Percentiles rank a stretch among this genome's conserved stretches.
Evolutionary conservation across 2,329 filamentous ascomycete species (phyloP).

Genomic region (Cordyceps cicadae): DNA sequence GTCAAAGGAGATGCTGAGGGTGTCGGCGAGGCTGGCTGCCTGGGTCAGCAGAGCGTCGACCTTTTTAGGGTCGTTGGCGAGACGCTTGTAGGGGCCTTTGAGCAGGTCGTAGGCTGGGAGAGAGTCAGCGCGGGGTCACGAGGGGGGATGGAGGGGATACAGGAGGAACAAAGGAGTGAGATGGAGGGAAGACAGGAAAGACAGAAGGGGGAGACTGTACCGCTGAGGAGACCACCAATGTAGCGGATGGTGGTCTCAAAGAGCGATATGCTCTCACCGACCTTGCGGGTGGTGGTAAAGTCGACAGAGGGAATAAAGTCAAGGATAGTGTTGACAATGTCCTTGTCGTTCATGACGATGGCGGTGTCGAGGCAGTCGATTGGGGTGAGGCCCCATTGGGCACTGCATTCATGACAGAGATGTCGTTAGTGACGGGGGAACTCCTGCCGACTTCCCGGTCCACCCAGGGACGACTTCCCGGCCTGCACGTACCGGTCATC

Average conservation of each 20-base stretch:
- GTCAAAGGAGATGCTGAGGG: slow-evolving; percentile 65
- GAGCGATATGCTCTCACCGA: slow-evolving; percentile 53
- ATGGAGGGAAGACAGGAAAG: too few species aligned
- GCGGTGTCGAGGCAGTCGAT: slow-evolving; percentile 76
- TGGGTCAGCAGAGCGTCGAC: slow-evolving; percentile 56
- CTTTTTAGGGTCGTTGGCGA: slow-evolving; percentile 33
- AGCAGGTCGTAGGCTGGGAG: slow-evolving; percentile 56
- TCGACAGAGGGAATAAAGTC: slow-evolving; percentile 62
- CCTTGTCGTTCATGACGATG: slow-evolving; percentile 61
- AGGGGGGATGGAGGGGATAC: background rate
- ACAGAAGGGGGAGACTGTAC: slow-evolving; percentile 24
- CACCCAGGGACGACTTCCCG: too few species aligned
- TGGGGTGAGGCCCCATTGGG: slow-evolving; percentile 77
- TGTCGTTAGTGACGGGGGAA: too few species aligned
- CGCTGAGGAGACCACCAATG: slow-evolving; percentile 70
- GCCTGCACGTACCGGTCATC: slow-evolving; percentile 56
- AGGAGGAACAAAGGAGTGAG: too few species aligned
- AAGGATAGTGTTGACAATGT: slow-evolving; percentile 63
- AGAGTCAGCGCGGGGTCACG: background rate
- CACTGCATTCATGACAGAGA: slow-evolving; percentile 37
- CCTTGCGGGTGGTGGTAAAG: slow-evolving; percentile 49
- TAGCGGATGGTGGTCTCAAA: slow-evolving; percentile 92
- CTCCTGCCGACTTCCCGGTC: background rate
- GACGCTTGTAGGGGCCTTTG: slow-evolving; percentile 50
- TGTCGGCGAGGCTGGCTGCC: slow-evolving; percentile 57